A percentile compares a stretch with the other conserved stretches of the same genome.
These are phyloP conservation scores for Jackrogersella minutella DNA, from an alignment of 495 filamentous ascomycete species.

Conservation along the genomic window DNA sequence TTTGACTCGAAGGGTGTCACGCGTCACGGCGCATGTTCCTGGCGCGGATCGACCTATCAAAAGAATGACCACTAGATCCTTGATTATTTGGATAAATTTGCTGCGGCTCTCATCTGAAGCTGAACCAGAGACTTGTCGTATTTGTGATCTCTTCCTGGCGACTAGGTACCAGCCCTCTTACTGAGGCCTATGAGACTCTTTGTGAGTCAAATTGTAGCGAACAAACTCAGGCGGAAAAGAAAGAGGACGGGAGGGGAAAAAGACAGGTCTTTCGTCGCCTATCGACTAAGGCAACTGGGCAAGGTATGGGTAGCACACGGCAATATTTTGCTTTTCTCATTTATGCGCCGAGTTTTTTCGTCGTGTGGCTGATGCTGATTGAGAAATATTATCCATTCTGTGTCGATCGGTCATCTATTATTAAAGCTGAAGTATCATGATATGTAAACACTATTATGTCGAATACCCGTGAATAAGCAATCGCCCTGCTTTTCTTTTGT, in stretches of 20 bases:
- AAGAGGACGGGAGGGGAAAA: neutral
- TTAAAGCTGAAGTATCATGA: constrained; percentile 6
- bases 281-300: neutral
- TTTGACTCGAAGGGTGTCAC: constrained; percentile 34
- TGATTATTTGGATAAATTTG: constrained; percentile 16
- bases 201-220: neutral
- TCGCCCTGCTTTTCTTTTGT: neutral
- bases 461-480: constrained; percentile 13
- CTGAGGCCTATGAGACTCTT: neutral
- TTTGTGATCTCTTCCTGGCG: too few species aligned
- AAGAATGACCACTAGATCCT: constrained; percentile 22
- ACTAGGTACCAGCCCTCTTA: too few species aligned
- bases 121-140: constrained; percentile 1
- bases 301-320: constrained; percentile 28
- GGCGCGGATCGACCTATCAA: constrained; percentile 27
- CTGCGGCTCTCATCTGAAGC: constrained; percentile 6
- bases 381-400: constrained; percentile 30
- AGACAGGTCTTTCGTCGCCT: constrained; percentile 14
- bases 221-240: constrained; percentile 3
- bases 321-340: constrained; percentile 35
- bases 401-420: constrained; percentile 30
- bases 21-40: constrained; percentile 33
- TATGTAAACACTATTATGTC: neutral
- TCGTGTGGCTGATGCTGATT: constrained; percentile 47
- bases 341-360: constrained; percentile 31